These are phyloP conservation scores for Zalaria obscura DNA, from an alignment of 2,329 filamentous ascomycete species.

Conservation along the genomic window DNA sequence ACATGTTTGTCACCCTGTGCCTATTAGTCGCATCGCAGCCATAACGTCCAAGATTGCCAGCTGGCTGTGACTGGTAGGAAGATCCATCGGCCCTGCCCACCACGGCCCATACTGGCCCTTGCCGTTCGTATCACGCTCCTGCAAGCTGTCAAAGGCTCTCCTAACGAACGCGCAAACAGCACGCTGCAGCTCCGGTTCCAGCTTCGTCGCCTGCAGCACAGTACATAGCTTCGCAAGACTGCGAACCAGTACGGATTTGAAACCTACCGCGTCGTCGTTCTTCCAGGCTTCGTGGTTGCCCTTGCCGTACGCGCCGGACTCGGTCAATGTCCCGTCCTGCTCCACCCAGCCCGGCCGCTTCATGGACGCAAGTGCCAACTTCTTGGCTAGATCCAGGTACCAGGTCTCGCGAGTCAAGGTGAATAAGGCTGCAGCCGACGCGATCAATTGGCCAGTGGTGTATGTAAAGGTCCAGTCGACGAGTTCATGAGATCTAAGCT, in stretches of 20 bases:
- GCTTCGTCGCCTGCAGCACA: slow-evolving; percentile 3
- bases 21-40: slow-evolving; percentile 12
- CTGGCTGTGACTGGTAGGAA: slow-evolving; percentile 13
- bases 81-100: slow-evolving; percentile 15
- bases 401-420: slow-evolving; percentile 6
- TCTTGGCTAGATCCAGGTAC: slow-evolving; percentile 12
- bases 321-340: slow-evolving; percentile 10
- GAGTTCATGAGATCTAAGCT: slow-evolving; percentile 9
- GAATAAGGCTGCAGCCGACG: slow-evolving; percentile 10
- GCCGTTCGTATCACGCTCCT: slow-evolving; percentile 12
- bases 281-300: slow-evolving; percentile 11
- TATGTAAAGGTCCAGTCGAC: slow-evolving; percentile 16
- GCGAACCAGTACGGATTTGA: slow-evolving; percentile 14
- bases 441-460: slow-evolving; percentile 13
- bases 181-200: slow-evolving; percentile 2
- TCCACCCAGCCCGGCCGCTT: slow-evolving; percentile 13
- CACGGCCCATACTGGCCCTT: slow-evolving; percentile 16
- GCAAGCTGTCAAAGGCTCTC: slow-evolving; percentile 11
- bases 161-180: slow-evolving; percentile 9
- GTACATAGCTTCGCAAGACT: slow-evolving; percentile 12
- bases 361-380: slow-evolving; percentile 12
- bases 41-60: slow-evolving; percentile 17
- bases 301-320: slow-evolving; percentile 12
- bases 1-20: no score
- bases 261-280: slow-evolving; percentile 14